Evolutionary conservation across 23 red algal genomes (phyloP).

Genomic region (Gracilaria vermiculophylla): DNA sequence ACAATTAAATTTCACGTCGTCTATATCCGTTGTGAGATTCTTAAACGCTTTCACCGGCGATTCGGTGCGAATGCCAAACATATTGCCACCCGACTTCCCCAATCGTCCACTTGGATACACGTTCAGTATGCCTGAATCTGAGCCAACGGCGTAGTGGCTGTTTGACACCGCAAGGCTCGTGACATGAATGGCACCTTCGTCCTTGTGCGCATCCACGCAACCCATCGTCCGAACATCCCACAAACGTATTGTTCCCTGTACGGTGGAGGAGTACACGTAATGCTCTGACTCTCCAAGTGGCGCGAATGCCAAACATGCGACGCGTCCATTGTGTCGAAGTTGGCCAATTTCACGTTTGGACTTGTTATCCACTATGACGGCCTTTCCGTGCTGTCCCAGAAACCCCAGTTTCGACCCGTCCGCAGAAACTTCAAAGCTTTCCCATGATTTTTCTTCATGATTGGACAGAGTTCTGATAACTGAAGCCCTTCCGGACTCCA

Average conservation of each 20-base stretch:
- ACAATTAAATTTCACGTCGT: constrained; percentile 50
- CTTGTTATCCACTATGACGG: constrained; percentile 44
- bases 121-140: constrained; percentile 77
- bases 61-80: constrained; percentile 23
- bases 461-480: constrained; percentile 29
- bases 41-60: constrained; percentile 17
- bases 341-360: constrained; percentile 65
- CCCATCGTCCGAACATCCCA: constrained; percentile 65
- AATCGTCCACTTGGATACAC: constrained; percentile 23
- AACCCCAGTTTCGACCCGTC: constrained; percentile 66
- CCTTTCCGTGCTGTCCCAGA: constrained; percentile 51
- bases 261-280: constrained; percentile 31
- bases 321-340: constrained; percentile 57
- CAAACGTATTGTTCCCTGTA: constrained; percentile 64
- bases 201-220: constrained; percentile 61
- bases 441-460: constrained; percentile 38
- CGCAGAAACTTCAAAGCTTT: constrained; percentile 60
- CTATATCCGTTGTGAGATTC: constrained; percentile 74
- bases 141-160: constrained; percentile 64
- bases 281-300: constrained; percentile 24
- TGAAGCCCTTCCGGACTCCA: constrained; percentile 21
- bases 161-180: constrained; percentile 51
- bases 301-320: constrained; percentile 36
- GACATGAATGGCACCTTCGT: constrained; percentile 61
- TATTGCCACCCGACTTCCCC: not conserved